These are phyloP conservation scores for Acmispon strigosus DNA, from an alignment of 306 rosid genomes.

Conservation along the genomic window DNA sequence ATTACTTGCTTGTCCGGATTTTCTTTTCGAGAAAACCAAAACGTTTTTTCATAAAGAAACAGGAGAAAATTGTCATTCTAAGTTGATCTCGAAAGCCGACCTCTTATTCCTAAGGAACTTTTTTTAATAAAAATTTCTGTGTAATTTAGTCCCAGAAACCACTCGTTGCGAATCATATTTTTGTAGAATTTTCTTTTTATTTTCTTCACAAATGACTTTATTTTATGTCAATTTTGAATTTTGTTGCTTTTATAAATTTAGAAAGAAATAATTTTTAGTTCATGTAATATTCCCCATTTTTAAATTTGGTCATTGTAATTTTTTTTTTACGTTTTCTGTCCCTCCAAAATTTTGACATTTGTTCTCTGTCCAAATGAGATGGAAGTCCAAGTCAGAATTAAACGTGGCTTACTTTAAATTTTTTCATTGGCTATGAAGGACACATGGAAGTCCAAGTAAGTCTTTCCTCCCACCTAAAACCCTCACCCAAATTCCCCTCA, in stretches of 20 bases:
- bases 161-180: neutral
- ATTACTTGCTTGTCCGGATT: neutral
- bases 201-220: neutral
- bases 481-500: no score
- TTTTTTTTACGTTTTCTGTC: no score
- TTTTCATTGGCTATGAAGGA: no score
- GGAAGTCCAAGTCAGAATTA: no score
- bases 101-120: neutral
- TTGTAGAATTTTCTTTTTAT: neutral
- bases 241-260: neutral
- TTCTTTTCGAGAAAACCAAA: neutral
- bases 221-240: neutral
- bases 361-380: no score
- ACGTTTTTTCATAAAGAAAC: neutral
- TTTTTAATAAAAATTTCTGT: no score
- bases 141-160: neutral
- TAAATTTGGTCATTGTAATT: no score
- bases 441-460: no score
- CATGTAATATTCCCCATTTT: no score
- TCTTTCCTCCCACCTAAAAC: no score
- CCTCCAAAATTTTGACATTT: no score
- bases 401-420: no score
- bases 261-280: neutral
- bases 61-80: conserved; percentile 6
- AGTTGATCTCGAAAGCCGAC: neutral